phyloP scores from a whole-genome alignment of 768 basidiomycete species.

The Megacollybia marginata region DNA sequence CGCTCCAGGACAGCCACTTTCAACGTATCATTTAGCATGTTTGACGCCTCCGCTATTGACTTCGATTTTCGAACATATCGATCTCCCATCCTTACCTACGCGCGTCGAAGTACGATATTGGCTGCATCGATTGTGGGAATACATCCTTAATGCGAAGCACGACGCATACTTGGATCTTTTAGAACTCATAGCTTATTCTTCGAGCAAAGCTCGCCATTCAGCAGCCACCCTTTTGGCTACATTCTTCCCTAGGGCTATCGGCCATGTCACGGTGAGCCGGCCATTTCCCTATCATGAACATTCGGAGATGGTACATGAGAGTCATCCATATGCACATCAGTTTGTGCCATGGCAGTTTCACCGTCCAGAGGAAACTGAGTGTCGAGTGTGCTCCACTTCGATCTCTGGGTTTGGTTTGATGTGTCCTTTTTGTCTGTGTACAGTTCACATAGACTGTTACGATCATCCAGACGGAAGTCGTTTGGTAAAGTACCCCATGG shows the following conservation, averaged over 20 bases:
- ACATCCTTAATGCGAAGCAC: constrained; percentile 49
- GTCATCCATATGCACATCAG: constrained; percentile 48
- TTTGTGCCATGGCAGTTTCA: constrained; percentile 65
- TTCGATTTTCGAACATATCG: constrained; percentile 51
- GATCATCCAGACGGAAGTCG: constrained; percentile 60
- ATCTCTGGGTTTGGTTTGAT: constrained; percentile 66
- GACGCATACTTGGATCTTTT: constrained; percentile 69
- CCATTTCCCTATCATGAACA: constrained; percentile 36
- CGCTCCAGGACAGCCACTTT: constrained; percentile 46
- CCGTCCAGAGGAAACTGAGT: constrained; percentile 32
- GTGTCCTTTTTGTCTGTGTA: constrained; percentile 64
- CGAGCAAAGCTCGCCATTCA: constrained; percentile 41
- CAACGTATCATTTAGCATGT: constrained; percentile 54
- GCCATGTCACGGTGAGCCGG: constrained; percentile 56
- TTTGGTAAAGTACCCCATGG: constrained; percentile 43
- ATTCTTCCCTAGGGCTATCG: constrained; percentile 63
- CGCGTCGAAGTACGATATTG: constrained; percentile 34
- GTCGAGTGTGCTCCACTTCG: constrained; percentile 44
- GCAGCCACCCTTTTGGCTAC: constrained; percentile 51
- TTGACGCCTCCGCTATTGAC: constrained; percentile 57
- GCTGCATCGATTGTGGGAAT: constrained; percentile 45
- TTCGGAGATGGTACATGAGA: constrained; percentile 8
- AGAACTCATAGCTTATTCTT: constrained; percentile 63
- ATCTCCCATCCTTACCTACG: constrained; percentile 23
- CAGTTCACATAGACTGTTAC: constrained; percentile 76